A percentile compares a stretch with the other conserved stretches of the same genome.
These are phyloP conservation scores for Colletotrichum scovillei DNA, from an alignment of 2,329 filamentous ascomycete species.

Conservation along the genomic window DNA sequence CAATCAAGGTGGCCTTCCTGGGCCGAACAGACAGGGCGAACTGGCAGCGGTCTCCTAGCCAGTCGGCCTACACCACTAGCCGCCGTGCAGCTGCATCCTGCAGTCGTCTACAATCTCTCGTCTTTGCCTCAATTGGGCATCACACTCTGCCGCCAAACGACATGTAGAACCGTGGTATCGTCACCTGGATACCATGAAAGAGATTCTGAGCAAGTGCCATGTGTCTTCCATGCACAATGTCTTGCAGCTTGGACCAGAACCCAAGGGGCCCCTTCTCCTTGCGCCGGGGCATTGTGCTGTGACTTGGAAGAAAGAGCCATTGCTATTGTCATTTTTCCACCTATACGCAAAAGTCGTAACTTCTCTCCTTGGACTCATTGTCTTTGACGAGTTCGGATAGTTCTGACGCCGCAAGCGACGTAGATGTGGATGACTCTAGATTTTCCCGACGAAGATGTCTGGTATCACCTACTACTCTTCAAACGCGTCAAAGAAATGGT, in stretches of 20 bases:
- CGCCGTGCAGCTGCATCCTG: conserved; percentile 20
- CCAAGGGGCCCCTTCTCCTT: background rate
- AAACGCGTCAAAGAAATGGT: background rate
- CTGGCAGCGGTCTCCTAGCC: conserved; percentile 20
- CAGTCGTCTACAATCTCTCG: conserved; percentile 9
- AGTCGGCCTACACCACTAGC: conserved; percentile 32
- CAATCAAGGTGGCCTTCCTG: background rate
- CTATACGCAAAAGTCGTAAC: background rate
- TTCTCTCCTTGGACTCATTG: background rate
- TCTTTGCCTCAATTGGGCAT: conserved; percentile 8
- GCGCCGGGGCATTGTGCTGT: background rate
- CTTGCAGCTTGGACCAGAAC: conserved; percentile 18
- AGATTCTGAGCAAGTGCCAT: conserved; percentile 11
- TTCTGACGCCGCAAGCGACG: background rate
- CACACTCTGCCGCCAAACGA: background rate
- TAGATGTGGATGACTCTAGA: background rate
- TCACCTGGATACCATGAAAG: background rate
- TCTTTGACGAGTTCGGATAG: background rate
- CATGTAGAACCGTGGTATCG: background rate
- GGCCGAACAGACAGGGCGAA: conserved; percentile 20
- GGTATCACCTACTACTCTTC: background rate
- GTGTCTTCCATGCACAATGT: conserved; percentile 25
- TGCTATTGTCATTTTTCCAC: background rate
- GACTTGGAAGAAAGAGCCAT: background rate
- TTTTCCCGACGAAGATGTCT: too few relatives aligned